Conservation (phyloP, 805 yeast species). For the Barnettozyma pratensis region DNA sequence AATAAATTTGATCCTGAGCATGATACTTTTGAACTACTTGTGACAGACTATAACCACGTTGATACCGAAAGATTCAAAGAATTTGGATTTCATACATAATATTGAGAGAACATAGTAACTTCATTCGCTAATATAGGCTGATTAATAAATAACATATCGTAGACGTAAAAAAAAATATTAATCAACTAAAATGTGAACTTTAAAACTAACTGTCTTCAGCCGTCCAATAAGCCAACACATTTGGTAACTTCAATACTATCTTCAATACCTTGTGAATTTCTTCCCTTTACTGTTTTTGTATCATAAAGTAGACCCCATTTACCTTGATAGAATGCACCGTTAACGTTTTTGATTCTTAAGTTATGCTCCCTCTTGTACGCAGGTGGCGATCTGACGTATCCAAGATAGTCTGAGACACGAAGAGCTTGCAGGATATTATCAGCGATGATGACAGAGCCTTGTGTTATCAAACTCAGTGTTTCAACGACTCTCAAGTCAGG, state of each 20-base stretch:
- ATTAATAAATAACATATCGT: too few species aligned
- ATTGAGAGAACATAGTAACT: background rate
- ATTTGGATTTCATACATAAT: background rate
- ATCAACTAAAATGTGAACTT: too few species aligned
- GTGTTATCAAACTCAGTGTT: constrained; percentile 32
- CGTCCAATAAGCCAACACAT: constrained; percentile 17
- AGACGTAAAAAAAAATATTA: too few species aligned
- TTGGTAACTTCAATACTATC: constrained; percentile 16
- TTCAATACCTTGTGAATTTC: background rate
- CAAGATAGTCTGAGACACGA: constrained; percentile 36
- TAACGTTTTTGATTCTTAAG: constrained; percentile 21
- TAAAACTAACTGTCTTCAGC: background rate
- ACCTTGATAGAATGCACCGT: constrained; percentile 29
- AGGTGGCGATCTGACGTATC: constrained; percentile 35
- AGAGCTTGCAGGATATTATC: constrained; percentile 31
- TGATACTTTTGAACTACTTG: constrained; percentile 33
- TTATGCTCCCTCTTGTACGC: constrained; percentile 31
- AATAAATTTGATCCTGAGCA: constrained; percentile 42
- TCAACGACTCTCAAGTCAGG: constrained; percentile 40
- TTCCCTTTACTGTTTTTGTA: constrained; percentile 22
- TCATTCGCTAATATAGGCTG: background rate
- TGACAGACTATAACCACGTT: constrained; percentile 29
- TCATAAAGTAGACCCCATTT: constrained; percentile 39
- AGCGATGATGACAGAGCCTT: constrained; percentile 35
- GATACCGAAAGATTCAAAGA: background rate